Base-by-base conservation (phyloP, 768 basidiomycete species). In the Auriculariales sp. region DNA sequence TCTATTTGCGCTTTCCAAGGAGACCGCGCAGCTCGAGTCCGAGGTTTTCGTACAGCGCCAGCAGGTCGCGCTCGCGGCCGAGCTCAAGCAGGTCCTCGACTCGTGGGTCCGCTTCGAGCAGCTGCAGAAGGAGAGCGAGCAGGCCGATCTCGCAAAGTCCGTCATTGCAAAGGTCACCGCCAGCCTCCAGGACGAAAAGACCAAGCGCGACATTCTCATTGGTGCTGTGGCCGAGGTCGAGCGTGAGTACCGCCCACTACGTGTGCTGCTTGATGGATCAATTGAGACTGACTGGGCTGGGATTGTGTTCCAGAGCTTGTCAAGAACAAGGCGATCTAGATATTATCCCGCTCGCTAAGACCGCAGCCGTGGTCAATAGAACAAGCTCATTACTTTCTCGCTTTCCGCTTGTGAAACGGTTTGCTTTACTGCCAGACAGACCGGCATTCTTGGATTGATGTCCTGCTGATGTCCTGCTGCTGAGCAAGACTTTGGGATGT, bases 31-130 rank as follows among this genome's bases (percentile, higher is more conserved):
- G 59, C 72, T 95, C 59, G 95, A 99, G 69, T 72, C 81, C 52
- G 81, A 87, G 58, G 81, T 85, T 51, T 99, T 98, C 59, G 80
- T 84, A 42, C 87, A 90, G 62, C 77, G 79, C 58, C 95, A 99
- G 72, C 84, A 89, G 66, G 79, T 83, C 52, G 80, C 78, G 35
- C 70, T 98, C 61, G 80, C 92, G 28, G 55, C 84, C 36, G 95
- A 99, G 70, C 71, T 97, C 61, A 98, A 97, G 71, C 59, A 82
- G 28, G 93, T 98, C 33, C 79, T 99, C 50, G 95, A 98, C 73
- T 88, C 86, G 64, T 95, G 93, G 93, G 94, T 92, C 51, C 86
- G 95, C 63, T 92, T 81, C 68, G 94, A 98, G 73, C 93, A 95
- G 63, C 89, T 93, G 64, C 74, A 79, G 62, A 91, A 95, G 74